These are phyloP conservation scores for Immersiella caudata DNA, from an alignment of 495 filamentous ascomycete species.

Conservation along the genomic window DNA sequence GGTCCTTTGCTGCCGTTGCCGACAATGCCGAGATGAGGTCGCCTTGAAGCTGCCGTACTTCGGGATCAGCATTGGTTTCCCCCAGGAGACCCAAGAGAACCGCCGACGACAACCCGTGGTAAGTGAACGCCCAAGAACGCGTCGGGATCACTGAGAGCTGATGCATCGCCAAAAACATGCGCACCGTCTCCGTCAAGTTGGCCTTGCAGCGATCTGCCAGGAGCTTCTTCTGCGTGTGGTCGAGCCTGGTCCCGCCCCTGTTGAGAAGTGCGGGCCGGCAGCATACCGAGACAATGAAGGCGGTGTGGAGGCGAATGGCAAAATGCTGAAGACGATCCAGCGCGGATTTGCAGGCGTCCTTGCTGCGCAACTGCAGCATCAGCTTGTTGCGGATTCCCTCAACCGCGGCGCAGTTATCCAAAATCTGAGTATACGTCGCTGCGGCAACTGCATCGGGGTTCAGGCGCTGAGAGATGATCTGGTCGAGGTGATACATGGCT, in stretches of 20 bases:
- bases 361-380: conserved; percentile 46
- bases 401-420: conserved; percentile 51
- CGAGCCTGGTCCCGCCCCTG: conserved; percentile 43
- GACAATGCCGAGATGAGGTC: conserved; percentile 59
- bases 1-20: conserved; percentile 57
- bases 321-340: conserved; percentile 58
- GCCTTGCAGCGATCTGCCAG: conserved; percentile 60
- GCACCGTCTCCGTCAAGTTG: conserved; percentile 65
- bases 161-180: conserved; percentile 69
- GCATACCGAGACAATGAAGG: conserved; percentile 58
- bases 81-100: conserved; percentile 66
- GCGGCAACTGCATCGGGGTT: conserved; percentile 54
- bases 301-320: conserved; percentile 56
- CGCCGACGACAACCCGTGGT: conserved; percentile 66
- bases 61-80: conserved; percentile 60
- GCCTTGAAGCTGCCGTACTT: conserved; percentile 58
- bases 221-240: conserved; percentile 46
- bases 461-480: conserved; percentile 53
- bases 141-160: conserved; percentile 66
- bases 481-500: conserved; percentile 57
- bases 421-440: conserved; percentile 50
- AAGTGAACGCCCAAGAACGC: conserved; percentile 67
- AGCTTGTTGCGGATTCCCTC: conserved; percentile 52
- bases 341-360: conserved; percentile 57
- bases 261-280: conserved; percentile 56